Conservation (phyloP, 1,284 basidiomycete species). For the Neolentinus lepideus region DNA sequence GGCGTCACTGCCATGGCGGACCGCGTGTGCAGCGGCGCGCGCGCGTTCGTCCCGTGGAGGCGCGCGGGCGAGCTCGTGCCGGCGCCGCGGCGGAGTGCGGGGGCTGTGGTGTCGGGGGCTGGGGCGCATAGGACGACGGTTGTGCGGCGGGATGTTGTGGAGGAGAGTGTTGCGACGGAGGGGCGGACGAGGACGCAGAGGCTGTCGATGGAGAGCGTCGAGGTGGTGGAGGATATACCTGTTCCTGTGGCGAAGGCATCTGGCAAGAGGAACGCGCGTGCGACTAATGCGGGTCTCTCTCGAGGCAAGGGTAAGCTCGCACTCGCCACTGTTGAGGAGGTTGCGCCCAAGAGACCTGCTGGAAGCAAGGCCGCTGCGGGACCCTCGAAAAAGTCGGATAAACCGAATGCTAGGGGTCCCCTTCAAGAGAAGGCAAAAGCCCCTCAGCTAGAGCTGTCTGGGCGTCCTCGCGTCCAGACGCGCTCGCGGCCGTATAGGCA, state of each 20-base stretch:
- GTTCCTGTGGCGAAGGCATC: not conserved
- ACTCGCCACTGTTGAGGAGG: not conserved
- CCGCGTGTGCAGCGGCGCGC: slow-evolving; percentile 23
- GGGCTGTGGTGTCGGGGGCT: not conserved
- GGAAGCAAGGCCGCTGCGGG: no score
- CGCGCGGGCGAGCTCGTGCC: slow-evolving; percentile 28
- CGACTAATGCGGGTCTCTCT: not conserved
- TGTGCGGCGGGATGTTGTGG: not conserved
- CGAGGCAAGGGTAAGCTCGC: not conserved
- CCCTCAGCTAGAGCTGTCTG: no score
- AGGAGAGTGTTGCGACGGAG: not conserved
- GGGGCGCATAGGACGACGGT: not conserved
- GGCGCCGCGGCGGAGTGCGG: slow-evolving; percentile 13
- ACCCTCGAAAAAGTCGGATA: no score
- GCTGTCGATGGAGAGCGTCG: not conserved
- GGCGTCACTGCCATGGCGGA: slow-evolving; percentile 32
- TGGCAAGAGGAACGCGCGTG: not conserved
- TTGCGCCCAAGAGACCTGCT: no score
- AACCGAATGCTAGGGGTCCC: no score
- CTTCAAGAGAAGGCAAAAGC: no score
- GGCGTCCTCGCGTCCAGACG: no score
- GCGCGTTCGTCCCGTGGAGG: slow-evolving; percentile 40
- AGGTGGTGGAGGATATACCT: not conserved
- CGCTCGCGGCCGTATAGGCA: no score
- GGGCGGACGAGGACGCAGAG: not conserved